Percentiles rank a stretch among this genome's conserved stretches.
phyloP scores from a whole-genome alignment of 176 grass and related monocot genomes.

The Chrysopogon serrulatus region DNA sequence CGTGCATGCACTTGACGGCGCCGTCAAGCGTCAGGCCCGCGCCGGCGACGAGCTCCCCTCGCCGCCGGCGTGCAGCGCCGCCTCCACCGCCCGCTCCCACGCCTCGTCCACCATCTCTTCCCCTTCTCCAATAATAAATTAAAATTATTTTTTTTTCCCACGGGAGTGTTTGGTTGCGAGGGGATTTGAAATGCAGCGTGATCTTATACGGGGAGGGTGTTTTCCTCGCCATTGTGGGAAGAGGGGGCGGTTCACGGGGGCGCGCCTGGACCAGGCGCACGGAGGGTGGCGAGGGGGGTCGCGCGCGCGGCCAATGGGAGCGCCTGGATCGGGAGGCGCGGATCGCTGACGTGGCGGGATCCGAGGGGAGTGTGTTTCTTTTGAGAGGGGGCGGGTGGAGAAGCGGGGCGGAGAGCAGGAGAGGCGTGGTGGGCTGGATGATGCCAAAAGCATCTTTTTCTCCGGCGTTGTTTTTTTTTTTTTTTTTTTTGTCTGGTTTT shows the following conservation, averaged over 20 bases:
- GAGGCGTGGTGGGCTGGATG: slow-evolving; percentile 35
- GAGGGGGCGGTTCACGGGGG: slow-evolving; percentile 23
- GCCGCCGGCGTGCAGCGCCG: slow-evolving; percentile 57
- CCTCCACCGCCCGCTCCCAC: slow-evolving; percentile 94
- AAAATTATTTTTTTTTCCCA: not conserved
- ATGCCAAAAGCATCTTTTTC: slow-evolving; percentile 55
- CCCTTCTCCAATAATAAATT: not conserved
- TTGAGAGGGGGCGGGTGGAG: slow-evolving; percentile 39
- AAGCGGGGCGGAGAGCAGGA: not conserved
- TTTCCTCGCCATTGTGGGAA: slow-evolving; percentile 34
- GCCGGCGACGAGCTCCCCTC: slow-evolving; percentile 58
- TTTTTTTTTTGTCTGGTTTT: slow-evolving; percentile 4
- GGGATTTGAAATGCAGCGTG: slow-evolving; percentile 41
- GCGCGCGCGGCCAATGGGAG: not conserved
- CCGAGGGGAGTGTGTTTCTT: slow-evolving; percentile 63
- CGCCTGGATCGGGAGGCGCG: slow-evolving; percentile 16
- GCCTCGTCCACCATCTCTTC: slow-evolving; percentile 69
- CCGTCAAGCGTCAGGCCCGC: slow-evolving; percentile 81
- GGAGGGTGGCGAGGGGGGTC: not conserved
- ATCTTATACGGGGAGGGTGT: slow-evolving; percentile 35
- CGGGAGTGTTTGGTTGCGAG: slow-evolving; percentile 8
- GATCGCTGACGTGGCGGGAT: slow-evolving; percentile 65
- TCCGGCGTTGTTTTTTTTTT: slow-evolving; percentile 3
- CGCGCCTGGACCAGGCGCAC: slow-evolving; percentile 25
- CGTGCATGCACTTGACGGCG: slow-evolving; percentile 84